Percentiles rank a stretch among this genome's conserved stretches.
Evolutionary conservation across 2,329 filamentous ascomycete species (phyloP).

Genomic region (Trichoderma oligosporum): DNA sequence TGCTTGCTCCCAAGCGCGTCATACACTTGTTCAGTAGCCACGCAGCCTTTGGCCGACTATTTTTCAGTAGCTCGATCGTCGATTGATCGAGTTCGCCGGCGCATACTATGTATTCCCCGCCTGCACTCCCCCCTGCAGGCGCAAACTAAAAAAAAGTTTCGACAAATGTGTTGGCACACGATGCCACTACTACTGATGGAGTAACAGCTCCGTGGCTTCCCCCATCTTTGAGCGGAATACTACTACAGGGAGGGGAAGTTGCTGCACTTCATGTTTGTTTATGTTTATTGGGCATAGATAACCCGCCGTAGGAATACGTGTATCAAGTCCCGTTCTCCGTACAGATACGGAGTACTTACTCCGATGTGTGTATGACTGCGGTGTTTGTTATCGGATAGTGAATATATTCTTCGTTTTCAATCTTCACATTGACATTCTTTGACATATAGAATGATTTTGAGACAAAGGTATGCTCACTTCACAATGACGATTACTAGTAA

Average conservation of each 20-base stretch:
- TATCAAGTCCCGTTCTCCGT: too few species aligned
- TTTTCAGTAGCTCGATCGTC: constrained; percentile 4
- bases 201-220: constrained; percentile 1
- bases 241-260: neutral
- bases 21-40: neutral
- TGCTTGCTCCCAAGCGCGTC: neutral
- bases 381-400: too few species aligned
- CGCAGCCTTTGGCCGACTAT: neutral
- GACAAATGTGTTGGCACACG: neutral
- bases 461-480: too few species aligned
- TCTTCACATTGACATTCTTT: too few species aligned
- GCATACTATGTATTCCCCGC: neutral
- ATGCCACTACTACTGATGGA: constrained; percentile 7
- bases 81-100: constrained; percentile 5
- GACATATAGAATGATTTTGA: too few species aligned
- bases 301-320: too few species aligned
- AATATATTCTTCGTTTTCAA: too few species aligned
- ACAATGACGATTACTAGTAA: too few species aligned
- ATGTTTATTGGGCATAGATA: too few species aligned
- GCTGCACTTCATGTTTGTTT: neutral
- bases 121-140: neutral
- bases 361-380: too few species aligned
- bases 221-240: neutral
- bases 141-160: neutral
- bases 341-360: too few species aligned